A percentile compares a stretch with the other conserved stretches of the same genome.
Conservation (phyloP, 73 alveolate genomes). For the Effrenium voratum region DNA sequence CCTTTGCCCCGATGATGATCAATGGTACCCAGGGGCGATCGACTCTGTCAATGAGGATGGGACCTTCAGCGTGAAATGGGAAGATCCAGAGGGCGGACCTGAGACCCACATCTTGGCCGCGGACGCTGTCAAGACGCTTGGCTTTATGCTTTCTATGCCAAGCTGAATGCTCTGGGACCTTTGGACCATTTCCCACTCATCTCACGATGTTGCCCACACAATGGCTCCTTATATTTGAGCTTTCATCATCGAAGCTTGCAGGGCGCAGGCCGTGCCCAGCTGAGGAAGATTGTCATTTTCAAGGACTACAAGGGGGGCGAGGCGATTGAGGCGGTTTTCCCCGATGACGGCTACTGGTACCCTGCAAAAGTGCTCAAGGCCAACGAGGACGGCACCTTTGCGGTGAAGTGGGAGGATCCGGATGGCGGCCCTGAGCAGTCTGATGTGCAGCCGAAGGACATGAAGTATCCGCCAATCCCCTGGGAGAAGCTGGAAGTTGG, state of each 20-base stretch:
- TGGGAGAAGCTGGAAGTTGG: conserved; percentile 63
- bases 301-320: conserved; percentile 86
- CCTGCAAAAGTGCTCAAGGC: conserved; percentile 25
- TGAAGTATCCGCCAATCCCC: conserved; percentile 84
- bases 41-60: conserved; percentile 73
- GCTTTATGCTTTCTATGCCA: not conserved
- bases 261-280: too few relatives aligned
- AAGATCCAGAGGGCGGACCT: conserved; percentile 79
- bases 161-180: too few relatives aligned
- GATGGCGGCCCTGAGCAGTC: conserved; percentile 85
- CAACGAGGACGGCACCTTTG: conserved; percentile 44
- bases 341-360: conserved; percentile 82
- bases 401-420: conserved; percentile 91
- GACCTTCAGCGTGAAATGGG: conserved; percentile 86
- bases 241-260: too few relatives aligned
- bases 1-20: conserved; percentile 66
- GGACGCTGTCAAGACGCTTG: not conserved
- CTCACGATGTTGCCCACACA: too few relatives aligned
- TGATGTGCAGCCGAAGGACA: conserved; percentile 52
- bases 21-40: conserved; percentile 81
- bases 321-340: conserved; percentile 54
- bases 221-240: too few relatives aligned
- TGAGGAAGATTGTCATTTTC: conserved; percentile 62
- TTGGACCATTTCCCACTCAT: too few relatives aligned
- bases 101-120: conserved; percentile 12